These are phyloP conservation scores for Fusarium sulawesiense DNA, from an alignment of 2,329 filamentous ascomycete species.

Conservation along the genomic window DNA sequence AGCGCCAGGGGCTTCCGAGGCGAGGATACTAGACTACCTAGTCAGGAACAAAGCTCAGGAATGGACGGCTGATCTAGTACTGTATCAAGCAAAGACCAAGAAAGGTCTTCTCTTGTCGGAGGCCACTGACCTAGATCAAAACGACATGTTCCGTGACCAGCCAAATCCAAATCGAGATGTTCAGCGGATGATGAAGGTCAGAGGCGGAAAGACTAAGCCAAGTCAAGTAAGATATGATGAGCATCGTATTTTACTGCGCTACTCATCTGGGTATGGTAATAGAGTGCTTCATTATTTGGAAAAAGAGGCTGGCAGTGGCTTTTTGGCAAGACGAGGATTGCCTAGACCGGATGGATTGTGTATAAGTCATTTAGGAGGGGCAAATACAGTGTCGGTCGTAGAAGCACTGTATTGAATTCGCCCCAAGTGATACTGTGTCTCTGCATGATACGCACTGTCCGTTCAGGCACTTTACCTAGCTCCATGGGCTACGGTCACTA, in stretches of 20 bases:
- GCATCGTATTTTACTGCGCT: background rate
- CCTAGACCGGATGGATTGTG: conserved; percentile 4
- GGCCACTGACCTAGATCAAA: background rate
- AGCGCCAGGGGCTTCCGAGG: conserved; percentile 1
- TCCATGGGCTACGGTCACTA: conserved; percentile 10
- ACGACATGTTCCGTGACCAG: background rate
- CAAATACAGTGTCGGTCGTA: fast-evolving
- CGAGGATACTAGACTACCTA: background rate
- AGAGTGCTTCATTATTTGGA: background rate
- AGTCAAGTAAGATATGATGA: conserved; percentile 1
- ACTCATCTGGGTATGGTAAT: background rate
- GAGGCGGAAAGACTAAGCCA: conserved; percentile 15
- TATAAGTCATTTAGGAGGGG: conserved; percentile 3
- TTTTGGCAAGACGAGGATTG: conserved; percentile 14
- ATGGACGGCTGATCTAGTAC: conserved; percentile 3
- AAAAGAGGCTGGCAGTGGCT: conserved; percentile 17
- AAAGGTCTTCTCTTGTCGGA: background rate
- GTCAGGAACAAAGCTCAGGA: conserved; percentile 19
- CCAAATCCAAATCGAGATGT: background rate
- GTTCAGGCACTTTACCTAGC: background rate
- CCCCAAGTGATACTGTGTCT: fast-evolving
- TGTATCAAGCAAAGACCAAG: background rate
- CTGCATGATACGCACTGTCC: background rate
- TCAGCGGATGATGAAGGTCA: conserved; percentile 5
- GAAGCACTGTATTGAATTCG: fast-evolving